A percentile compares a stretch with the other conserved stretches of the same genome.
Evolutionary conservation across 2,329 filamentous ascomycete genomes (phyloP).

Genomic region (Aspergillus oerlinghausenensis): DNA sequence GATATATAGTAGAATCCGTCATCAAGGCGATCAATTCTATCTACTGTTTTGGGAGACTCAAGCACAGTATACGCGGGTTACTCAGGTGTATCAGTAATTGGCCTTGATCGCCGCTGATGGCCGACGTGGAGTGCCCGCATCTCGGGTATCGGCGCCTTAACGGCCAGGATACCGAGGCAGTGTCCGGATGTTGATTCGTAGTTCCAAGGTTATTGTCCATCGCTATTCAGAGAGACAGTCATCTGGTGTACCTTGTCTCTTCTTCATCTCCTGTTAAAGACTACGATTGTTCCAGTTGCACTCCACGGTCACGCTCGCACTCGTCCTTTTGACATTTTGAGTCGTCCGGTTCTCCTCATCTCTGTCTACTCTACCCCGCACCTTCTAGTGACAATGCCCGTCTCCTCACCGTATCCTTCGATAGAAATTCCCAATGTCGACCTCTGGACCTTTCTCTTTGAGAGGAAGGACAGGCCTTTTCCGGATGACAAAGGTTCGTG

Average conservation of each 20-base stretch:
- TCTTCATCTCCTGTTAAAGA: not conserved
- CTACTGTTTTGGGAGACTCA: not conserved
- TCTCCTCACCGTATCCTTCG: slow-evolving; percentile 60
- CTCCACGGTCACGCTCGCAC: not conserved
- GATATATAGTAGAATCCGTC: not conserved
- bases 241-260: not conserved
- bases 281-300: not conserved
- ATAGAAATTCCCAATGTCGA: slow-evolving; percentile 70
- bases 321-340: not conserved
- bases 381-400: slow-evolving; percentile 56
- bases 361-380: slow-evolving; percentile 14
- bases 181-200: not conserved
- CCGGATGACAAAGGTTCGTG: slow-evolving; percentile 67
- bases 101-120: not conserved
- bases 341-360: not conserved
- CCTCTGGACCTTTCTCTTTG: slow-evolving; percentile 74
- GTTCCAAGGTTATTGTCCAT: not conserved
- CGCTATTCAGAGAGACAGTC: not conserved
- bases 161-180: not conserved
- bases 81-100: not conserved
- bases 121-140: not conserved
- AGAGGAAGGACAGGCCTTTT: slow-evolving; percentile 60
- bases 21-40: not conserved
- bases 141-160: not conserved
- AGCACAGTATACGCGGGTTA: too few species aligned